These are phyloP conservation scores for Sugiyamaella marilandica DNA, from an alignment of 805 yeast genomes.

Conservation along the genomic window DNA sequence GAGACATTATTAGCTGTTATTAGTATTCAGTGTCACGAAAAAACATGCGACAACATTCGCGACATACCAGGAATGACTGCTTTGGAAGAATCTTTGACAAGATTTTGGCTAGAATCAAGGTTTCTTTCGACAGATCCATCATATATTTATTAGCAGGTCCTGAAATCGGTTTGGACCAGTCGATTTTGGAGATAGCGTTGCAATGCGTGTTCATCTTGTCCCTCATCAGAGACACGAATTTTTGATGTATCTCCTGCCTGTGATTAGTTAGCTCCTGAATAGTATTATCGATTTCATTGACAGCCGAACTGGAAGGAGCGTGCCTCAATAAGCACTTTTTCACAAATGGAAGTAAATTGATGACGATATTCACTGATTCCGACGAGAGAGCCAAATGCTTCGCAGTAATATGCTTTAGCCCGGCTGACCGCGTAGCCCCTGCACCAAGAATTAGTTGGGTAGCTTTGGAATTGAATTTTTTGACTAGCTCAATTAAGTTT, in stretches of 20 bases:
- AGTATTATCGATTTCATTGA: conserved; percentile 38
- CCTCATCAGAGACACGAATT: conserved; percentile 64
- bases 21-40: conserved; percentile 3
- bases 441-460: conserved; percentile 64
- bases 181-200: conserved; percentile 40
- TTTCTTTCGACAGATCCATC: conserved; percentile 62
- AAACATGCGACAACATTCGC: neutral
- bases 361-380: conserved; percentile 53
- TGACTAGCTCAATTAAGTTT: conserved; percentile 41
- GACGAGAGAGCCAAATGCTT: conserved; percentile 65
- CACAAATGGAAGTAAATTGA: conserved; percentile 37
- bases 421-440: conserved; percentile 71
- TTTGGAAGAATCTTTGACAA: conserved; percentile 54
- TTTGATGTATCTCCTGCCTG: conserved; percentile 55
- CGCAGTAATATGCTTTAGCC: conserved; percentile 67
- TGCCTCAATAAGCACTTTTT: conserved; percentile 32
- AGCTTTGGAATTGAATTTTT: conserved; percentile 49
- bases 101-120: conserved; percentile 57
- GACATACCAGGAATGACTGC: conserved; percentile 25
- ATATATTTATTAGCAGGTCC: conserved; percentile 55
- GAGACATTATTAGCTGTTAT: conserved; percentile 28
- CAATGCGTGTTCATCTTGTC: conserved; percentile 56
- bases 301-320: conserved; percentile 25
- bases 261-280: conserved; percentile 50
- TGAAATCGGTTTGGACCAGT: conserved; percentile 44